Evolutionary conservation across 441 rosid genomes (phyloP).

Genomic region (Erodium texanum): DNA sequence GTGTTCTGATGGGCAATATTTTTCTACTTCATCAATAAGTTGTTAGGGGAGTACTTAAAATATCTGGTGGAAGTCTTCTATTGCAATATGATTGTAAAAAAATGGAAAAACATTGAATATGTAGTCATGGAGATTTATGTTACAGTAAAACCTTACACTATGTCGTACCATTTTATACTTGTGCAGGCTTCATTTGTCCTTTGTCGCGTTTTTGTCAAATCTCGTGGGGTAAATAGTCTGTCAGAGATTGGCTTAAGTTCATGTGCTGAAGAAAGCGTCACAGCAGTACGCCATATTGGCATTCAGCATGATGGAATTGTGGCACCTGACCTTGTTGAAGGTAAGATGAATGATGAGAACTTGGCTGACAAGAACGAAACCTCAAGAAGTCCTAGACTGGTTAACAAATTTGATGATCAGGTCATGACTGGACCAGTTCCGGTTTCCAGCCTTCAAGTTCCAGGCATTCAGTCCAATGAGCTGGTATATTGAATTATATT

Average conservation of each 20-base stretch:
- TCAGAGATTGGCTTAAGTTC: slow-evolving; percentile 29
- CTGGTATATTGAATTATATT: slow-evolving; percentile 20
- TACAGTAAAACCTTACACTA: not conserved
- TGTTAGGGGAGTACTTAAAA: too few species aligned
- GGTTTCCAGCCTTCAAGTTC: slow-evolving; percentile 21
- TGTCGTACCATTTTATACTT: slow-evolving; percentile 1
- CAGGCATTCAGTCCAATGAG: slow-evolving; percentile 20
- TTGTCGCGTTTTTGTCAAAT: slow-evolving; percentile 39
- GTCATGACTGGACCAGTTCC: slow-evolving; percentile 18
- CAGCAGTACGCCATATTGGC: slow-evolving; percentile 31
- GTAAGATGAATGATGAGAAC: slow-evolving; percentile 13
- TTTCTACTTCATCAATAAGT: too few species aligned
- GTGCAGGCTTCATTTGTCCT: slow-evolving; percentile 46
- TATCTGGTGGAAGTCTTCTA: not conserved
- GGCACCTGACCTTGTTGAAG: slow-evolving; percentile 20
- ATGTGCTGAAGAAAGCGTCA: slow-evolving; percentile 34
- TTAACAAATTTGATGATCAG: slow-evolving; percentile 19
- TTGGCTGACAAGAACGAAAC: slow-evolving; percentile 16
- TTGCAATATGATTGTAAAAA: not conserved
- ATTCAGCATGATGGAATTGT: slow-evolving; percentile 34
- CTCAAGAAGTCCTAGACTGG: slow-evolving; percentile 15
- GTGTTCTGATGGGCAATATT: not conserved
- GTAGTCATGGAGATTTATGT: not conserved
- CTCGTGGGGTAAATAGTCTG: slow-evolving; percentile 23
- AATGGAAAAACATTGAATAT: not conserved